A percentile compares a stretch with the other conserved stretches of the same genome.
Evolutionary conservation across 768 basidiomycete genomes (phyloP).

Genomic region (Hebeloma cylindrosporum): DNA sequence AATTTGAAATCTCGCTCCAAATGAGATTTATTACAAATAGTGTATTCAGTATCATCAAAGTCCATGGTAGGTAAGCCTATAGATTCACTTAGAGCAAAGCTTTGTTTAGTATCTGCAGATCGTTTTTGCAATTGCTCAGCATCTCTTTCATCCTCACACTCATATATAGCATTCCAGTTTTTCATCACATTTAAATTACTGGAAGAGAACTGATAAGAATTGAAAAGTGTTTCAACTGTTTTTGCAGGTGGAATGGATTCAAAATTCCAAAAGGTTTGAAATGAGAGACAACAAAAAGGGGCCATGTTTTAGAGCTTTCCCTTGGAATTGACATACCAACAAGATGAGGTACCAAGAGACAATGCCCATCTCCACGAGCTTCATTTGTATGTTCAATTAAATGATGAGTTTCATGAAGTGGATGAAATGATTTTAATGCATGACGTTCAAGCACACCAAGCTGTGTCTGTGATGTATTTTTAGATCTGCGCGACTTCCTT

Average conservation of each 20-base stretch:
- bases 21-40: neutral
- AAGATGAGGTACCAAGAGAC: neutral
- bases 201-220: conserved; percentile 2
- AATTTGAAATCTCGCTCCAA: neutral
- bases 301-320: neutral
- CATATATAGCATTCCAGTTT: conserved; percentile 35
- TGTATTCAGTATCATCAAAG: neutral
- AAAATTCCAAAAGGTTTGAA: conserved; percentile 7
- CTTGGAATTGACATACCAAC: conserved; percentile 6
- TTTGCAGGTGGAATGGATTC: neutral
- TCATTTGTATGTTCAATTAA: conserved; percentile 15
- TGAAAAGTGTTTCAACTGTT: neutral
- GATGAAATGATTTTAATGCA: conserved; percentile 11
- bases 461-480: conserved; percentile 1
- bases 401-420: conserved; percentile 12
- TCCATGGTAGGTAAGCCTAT: neutral
- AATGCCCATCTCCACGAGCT: conserved; percentile 5
- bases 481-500: no score
- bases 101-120: neutral
- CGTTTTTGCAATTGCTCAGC: conserved; percentile 26
- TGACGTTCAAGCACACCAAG: conserved; percentile 1
- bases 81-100: neutral
- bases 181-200: conserved; percentile 16
- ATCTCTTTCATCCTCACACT: conserved; percentile 35
- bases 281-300: conserved; percentile 4